Percentiles rank a stretch among this genome's conserved stretches.
Evolutionary conservation across 2,329 filamentous ascomycete species (phyloP).

Genomic region (Colletotrichum higginsianum): DNA sequence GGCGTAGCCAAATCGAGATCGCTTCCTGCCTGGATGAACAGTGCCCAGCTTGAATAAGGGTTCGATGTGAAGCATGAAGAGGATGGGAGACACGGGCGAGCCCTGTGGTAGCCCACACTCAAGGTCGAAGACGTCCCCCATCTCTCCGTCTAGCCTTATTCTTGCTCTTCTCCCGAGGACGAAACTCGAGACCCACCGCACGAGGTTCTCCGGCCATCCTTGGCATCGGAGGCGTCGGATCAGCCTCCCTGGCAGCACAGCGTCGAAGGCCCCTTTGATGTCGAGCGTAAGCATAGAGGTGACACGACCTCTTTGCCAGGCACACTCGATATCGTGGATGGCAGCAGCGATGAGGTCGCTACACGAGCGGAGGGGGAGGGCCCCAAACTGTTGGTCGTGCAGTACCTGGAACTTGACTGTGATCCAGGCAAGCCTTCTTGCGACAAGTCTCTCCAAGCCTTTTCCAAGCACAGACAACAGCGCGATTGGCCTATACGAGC

Average conservation of each 20-base stretch:
- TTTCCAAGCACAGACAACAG: neutral
- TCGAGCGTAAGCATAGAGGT: neutral
- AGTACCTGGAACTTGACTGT: neutral
- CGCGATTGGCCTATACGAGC: neutral
- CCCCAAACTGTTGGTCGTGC: neutral
- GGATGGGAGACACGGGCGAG: neutral
- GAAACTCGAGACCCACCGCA: neutral
- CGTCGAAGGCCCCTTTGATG: neutral
- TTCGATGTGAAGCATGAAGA: neutral
- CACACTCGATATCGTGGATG: neutral
- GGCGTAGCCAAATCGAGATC: neutral
- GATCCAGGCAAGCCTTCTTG: neutral
- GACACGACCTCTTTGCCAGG: neutral
- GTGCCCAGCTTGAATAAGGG: neutral
- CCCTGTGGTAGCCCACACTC: neutral
- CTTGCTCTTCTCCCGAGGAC: neutral
- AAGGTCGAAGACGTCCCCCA: neutral
- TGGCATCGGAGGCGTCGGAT: neutral
- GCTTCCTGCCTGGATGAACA: neutral
- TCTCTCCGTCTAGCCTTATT: neutral
- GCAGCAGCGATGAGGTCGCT: neutral
- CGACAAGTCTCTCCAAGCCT: neutral
- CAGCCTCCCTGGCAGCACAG: neutral
- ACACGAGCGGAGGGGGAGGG: neutral
- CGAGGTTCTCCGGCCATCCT: constrained; percentile 1